phyloP scores from a whole-genome alignment of 23 red algal species.

The Gracilaria caudata region DNA sequence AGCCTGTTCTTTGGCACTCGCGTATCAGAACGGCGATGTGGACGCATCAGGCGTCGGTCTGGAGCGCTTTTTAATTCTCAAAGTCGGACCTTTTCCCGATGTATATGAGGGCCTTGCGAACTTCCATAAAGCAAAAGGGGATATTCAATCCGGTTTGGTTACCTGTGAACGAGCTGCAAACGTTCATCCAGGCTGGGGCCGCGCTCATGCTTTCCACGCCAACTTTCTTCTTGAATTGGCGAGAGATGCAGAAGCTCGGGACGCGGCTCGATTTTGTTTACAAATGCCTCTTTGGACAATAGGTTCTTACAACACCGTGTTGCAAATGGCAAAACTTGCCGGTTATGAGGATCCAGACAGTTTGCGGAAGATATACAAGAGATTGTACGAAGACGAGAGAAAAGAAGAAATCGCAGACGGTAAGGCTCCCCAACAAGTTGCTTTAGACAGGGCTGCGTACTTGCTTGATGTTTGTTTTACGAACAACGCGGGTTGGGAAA shows the following conservation, averaged over 20 bases:
- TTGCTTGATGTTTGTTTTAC: slow-evolving; percentile 73
- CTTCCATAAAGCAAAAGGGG: slow-evolving; percentile 72
- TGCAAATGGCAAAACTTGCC: slow-evolving; percentile 64
- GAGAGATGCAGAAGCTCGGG: slow-evolving; percentile 78
- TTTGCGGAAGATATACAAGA: slow-evolving; percentile 76
- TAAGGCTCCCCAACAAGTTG: slow-evolving; percentile 85
- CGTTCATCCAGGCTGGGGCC: slow-evolving; percentile 81
- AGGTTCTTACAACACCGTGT: slow-evolving; percentile 14
- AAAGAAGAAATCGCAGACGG: slow-evolving; percentile 85
- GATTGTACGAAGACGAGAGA: slow-evolving; percentile 83
- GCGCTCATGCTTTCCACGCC: slow-evolving; percentile 75
- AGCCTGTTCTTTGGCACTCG: slow-evolving; percentile 28
- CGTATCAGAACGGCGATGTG: slow-evolving; percentile 77
- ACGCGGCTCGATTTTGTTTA: slow-evolving; percentile 80
- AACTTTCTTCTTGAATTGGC: slow-evolving; percentile 63
- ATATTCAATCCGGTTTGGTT: slow-evolving; percentile 64
- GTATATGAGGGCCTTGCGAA: slow-evolving; percentile 70
- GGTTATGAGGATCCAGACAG: slow-evolving; percentile 71
- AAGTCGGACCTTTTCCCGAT: slow-evolving; percentile 84
- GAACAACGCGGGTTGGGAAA: slow-evolving; percentile 60
- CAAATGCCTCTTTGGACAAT: slow-evolving; percentile 92
- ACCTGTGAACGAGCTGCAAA: slow-evolving; percentile 78
- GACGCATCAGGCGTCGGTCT: slow-evolving; percentile 70
- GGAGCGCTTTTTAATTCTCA: slow-evolving; percentile 83
- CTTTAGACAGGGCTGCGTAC: slow-evolving; percentile 90